Evolutionary conservation across 306 rosid genomes (phyloP).

Genomic region (Senna tora): DNA sequence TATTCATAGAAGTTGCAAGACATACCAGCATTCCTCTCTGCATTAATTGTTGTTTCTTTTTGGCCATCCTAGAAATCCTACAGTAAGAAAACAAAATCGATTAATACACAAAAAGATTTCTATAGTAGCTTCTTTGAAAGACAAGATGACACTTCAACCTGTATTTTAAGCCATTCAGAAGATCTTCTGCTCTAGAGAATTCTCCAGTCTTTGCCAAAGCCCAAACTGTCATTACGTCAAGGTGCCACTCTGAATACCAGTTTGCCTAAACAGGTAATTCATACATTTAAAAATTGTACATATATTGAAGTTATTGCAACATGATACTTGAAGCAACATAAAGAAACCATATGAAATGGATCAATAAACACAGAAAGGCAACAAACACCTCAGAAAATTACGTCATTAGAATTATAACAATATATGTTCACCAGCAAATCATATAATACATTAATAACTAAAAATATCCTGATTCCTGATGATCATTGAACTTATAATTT

Average conservation of each 20-base stretch:
- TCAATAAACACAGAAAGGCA: conserved; percentile 2
- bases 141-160: conserved; percentile 53
- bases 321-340: conserved; percentile 8
- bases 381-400: neutral
- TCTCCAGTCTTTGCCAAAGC: conserved; percentile 66
- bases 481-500: neutral
- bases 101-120: conserved; percentile 1
- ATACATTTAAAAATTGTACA: conserved; percentile 27
- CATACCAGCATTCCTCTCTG: conserved; percentile 70
- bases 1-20: conserved; percentile 30
- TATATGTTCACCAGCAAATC: neutral
- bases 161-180: conserved; percentile 65
- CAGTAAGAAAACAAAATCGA: conserved; percentile 29
- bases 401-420: neutral
- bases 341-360: conserved; percentile 31
- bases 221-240: conserved; percentile 71
- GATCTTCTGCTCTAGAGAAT: conserved; percentile 63
- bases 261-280: conserved; percentile 51
- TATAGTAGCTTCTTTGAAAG: conserved; percentile 7
- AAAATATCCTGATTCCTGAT: neutral
- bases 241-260: conserved; percentile 86
- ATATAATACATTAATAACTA: neutral
- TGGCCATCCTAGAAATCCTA: conserved; percentile 64
- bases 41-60: conserved; percentile 64
- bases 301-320: conserved; percentile 10